A percentile compares a stretch with the other conserved stretches of the same genome.
phyloP scores from a whole-genome alignment of 2,329 filamentous ascomycete genomes.

The Neoscytalidium dimidiatum region DNA sequence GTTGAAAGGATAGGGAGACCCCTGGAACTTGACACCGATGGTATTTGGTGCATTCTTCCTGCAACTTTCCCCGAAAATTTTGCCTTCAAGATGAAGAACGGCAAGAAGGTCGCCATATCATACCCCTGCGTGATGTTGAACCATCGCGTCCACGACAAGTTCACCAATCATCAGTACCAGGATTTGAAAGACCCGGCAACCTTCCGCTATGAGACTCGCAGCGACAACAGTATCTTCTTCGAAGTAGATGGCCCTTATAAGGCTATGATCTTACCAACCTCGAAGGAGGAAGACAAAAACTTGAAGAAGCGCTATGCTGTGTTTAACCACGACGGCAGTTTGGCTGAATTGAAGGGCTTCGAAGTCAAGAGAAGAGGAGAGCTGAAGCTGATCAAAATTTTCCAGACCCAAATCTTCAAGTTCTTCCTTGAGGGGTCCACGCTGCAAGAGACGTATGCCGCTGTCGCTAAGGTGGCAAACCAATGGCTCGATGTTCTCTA shows the following conservation, averaged over 20 bases:
- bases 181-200: conserved; percentile 76
- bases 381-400: conserved; percentile 98
- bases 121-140: conserved; percentile 99
- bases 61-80: conserved; percentile 97
- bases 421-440: conserved; percentile 94
- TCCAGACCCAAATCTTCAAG: conserved; percentile 98
- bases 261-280: conserved; percentile 95
- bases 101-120: conserved; percentile 94
- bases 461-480: conserved; percentile 93
- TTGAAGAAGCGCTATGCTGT: conserved; percentile 99
- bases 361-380: conserved; percentile 97
- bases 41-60: conserved; percentile 99
- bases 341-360: conserved; percentile 95
- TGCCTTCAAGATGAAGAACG: conserved; percentile 87
- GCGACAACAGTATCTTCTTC: conserved; percentile 99
- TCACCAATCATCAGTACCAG: conserved; percentile 98
- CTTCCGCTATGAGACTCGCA: conserved; percentile 93
- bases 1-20: conserved; percentile 92
- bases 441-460: conserved; percentile 82
- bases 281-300: conserved; percentile 99
- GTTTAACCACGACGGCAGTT: conserved; percentile 95
- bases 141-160: conserved; percentile 89
- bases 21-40: conserved; percentile 93
- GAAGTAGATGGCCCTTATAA: conserved; percentile 97
- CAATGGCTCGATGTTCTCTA: conserved; percentile 95